phyloP scores from a whole-genome alignment of 1,284 basidiomycete genomes.

The Ustilago crameri region DNA sequence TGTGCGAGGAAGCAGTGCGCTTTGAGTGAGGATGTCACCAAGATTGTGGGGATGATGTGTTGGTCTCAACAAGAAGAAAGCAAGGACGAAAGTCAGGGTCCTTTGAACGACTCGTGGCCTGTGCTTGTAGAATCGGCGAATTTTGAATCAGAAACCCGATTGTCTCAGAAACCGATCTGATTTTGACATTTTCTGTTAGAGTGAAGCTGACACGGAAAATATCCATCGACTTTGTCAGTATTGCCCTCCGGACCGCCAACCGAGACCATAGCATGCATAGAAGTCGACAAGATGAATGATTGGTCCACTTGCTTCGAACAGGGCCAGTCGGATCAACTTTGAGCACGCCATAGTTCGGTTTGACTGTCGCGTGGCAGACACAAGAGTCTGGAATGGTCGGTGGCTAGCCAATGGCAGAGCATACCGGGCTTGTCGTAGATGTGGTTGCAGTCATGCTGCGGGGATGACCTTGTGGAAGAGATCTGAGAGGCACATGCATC shows the following conservation, averaged over 20 bases:
- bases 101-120: conserved; percentile 19
- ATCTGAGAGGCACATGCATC: background rate
- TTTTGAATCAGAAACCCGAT: background rate
- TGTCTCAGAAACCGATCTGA: conserved; percentile 1
- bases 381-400: background rate
- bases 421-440: background rate
- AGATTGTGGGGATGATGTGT: background rate
- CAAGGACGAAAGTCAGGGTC: conserved; percentile 7
- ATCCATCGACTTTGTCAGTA: too few species aligned
- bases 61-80: conserved; percentile 1
- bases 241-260: too few species aligned
- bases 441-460: too few species aligned
- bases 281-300: too few species aligned
- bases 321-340: conserved; percentile 8
- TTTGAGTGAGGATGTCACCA: background rate
- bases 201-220: too few species aligned
- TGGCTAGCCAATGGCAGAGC: conserved; percentile 1
- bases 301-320: conserved; percentile 3
- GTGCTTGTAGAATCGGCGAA: conserved; percentile 7
- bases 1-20: too few species aligned
- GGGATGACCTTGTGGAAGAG: too few species aligned
- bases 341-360: conserved; percentile 33
- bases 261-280: too few species aligned
- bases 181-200: too few species aligned
- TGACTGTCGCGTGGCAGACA: conserved; percentile 16